Evolutionary conservation across 495 filamentous ascomycete species (phyloP), one percentile per base, ranked within the genome.

Genomic region (Cercophora newfieldiana): DNA sequence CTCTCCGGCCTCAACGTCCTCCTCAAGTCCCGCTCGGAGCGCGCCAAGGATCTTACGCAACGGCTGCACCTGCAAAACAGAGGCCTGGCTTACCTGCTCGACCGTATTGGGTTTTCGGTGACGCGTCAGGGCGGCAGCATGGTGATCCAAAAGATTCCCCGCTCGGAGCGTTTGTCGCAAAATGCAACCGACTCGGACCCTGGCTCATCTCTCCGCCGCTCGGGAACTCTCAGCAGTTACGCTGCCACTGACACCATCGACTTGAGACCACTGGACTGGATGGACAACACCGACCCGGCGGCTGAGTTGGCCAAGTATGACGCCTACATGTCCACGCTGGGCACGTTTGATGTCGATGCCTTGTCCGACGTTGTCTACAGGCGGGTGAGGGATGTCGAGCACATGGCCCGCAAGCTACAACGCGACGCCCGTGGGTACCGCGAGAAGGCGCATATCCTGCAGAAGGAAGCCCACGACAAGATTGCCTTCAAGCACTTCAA

Each of bases 401-500:
- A 91, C 64, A 88, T 94, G 58, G 92, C 92, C 16, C 90, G 92
- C 22, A 97, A 96, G 76, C 91, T 91, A 81, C 90, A 93, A 73
- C 93, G 90, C 66, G 96, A 99, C 75, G 88, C 91, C 28, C 86
- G 90, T 7, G 85, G 84, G 1, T 97, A 97, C 72, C 88, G 94
- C 25, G 95, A 98, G 53, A 95, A 94, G 70, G 88, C 91, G 21
- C 90, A 96, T 64, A 82, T 86, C n/a, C 78, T 87, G 18, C 92
- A 96, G 66, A 89, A 89, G 69, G 95, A 99, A 72, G 88, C 93
- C 1, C 92, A 96, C 66, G 92, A 97, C 61, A 97, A 97, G 77
- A 97, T 99, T 69, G 93, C 96, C n/a, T 96, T 91, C 74, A 90
- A 90, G 55, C 88, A 92, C 21, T 99, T 99, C 83, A 98, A 97